Percentiles rank a stretch among this genome's conserved stretches.
Conservation (phyloP, 495 filamentous ascomycete genomes). For the Astrothelium subdiscretum region DNA sequence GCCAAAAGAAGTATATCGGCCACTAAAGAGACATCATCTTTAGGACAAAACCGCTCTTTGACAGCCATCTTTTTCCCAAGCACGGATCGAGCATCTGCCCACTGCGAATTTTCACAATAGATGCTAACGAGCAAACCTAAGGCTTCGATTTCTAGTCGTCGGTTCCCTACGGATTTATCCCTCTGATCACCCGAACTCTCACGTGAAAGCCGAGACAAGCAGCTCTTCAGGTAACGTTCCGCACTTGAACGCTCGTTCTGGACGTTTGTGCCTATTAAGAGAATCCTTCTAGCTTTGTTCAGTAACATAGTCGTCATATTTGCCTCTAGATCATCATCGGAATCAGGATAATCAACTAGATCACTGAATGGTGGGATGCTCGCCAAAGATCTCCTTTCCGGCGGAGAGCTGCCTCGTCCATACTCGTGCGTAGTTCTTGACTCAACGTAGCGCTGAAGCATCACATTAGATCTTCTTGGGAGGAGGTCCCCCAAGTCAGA, state of each 20-base stretch:
- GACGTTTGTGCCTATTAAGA: background rate
- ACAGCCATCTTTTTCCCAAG: background rate
- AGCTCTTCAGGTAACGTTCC: background rate
- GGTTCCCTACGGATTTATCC: background rate
- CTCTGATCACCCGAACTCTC: background rate
- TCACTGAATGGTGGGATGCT: background rate
- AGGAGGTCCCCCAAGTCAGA: constrained; percentile 14
- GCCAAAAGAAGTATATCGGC: background rate
- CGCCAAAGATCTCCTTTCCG: background rate
- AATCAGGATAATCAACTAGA: background rate
- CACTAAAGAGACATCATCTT: background rate
- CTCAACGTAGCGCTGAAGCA: background rate
- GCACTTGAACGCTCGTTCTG: background rate
- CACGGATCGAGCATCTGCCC: background rate
- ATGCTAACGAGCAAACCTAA: background rate
- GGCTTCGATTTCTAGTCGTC: background rate
- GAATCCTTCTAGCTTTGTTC: background rate
- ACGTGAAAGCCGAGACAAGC: background rate
- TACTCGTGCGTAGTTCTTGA: background rate
- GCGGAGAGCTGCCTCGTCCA: background rate
- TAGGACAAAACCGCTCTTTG: background rate
- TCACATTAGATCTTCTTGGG: background rate
- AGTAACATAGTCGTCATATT: background rate
- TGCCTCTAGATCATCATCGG: constrained; percentile 1
- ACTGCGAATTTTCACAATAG: background rate